Base-by-base conservation (phyloP, 148 eudicot species). In the Fagopyrum homotropicum region DNA sequence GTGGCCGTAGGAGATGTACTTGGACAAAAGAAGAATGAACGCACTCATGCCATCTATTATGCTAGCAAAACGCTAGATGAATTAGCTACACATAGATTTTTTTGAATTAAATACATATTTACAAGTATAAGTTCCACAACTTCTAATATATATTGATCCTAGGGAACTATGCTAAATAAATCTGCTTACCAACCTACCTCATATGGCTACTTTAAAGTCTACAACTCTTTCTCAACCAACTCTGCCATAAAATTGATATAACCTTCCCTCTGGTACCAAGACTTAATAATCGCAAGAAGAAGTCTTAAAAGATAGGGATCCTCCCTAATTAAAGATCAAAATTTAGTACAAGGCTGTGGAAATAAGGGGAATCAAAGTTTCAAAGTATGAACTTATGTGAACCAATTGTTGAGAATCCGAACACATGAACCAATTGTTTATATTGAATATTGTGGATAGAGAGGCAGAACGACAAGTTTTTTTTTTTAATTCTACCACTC, bases 241-340 rank as follows among this genome's bases (percentile, higher is more conserved):
- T 92, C 91, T 52, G 99, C 99, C 99, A 96, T 96, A 66, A 97
- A 96, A 73, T 84, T 88, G 77, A 92, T 78, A 76, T 96, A 92
- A 72, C 99, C 99, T 88, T 85, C 87, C 47, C 98, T 88, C 74
- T 96, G 99, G 79, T 96, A 96, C 99, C 99, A 92, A 40, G 98
- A 92, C 75, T 86, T 85, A 60, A 96, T 96, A 75, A 92, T 86
- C 45, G 99, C 86, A 60, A 89, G 90, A 40, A 94, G 98, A 54
- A 96, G 73, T 63, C 85, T 86, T 51, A 97, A 90, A 72, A 96
- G 86, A 80, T 79, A 80, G 17, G 86, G 75, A 70, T 96, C 98
- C 68, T 90, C 84, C 87, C 99, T 92, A 86, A 72, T 16, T 44
- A 73, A 64, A 6, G 47, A 70, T 30, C 60, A 35, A 46, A 51